phyloP scores from a whole-genome alignment of 306 rosid genomes.

The Cajanus cajan region DNA sequence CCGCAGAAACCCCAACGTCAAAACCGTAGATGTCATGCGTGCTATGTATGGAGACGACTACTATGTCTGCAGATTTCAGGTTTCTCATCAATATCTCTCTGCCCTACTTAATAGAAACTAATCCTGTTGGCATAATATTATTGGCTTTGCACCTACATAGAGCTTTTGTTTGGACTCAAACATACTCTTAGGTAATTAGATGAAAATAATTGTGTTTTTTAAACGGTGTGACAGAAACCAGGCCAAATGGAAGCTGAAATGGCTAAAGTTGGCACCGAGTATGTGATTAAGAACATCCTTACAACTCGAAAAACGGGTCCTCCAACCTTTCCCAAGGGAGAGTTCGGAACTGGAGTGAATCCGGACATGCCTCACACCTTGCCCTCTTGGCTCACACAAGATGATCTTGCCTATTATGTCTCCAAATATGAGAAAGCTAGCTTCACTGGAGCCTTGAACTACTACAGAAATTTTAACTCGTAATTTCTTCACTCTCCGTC shows the following conservation, averaged over 20 bases:
- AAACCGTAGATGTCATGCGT: background rate
- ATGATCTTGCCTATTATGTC: no score
- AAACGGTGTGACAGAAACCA: conserved; percentile 1
- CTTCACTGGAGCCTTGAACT: conserved; percentile 46
- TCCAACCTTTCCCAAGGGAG: conserved; percentile 38
- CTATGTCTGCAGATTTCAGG: conserved; percentile 9
- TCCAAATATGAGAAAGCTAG: conserved; percentile 38
- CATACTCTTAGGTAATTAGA: no score
- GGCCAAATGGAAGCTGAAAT: conserved; percentile 34
- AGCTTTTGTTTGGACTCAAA: no score
- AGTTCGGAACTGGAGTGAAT: conserved; percentile 24
- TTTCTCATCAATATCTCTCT: no score
- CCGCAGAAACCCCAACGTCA: background rate
- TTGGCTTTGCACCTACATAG: no score
- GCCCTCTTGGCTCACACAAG: conserved; percentile 50
- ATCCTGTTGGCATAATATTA: no score
- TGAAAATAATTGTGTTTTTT: background rate
- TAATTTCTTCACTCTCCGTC: background rate
- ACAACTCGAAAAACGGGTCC: conserved; percentile 35
- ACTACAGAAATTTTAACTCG: conserved; percentile 38
- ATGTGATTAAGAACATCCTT: conserved; percentile 31
- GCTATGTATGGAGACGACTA: background rate
- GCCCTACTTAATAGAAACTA: no score
- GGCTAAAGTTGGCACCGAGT: background rate
- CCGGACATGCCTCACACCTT: background rate